These are phyloP conservation scores for Hemisphaericaspora nanyangensis DNA, from an alignment of 805 yeast species.

Conservation along the genomic window DNA sequence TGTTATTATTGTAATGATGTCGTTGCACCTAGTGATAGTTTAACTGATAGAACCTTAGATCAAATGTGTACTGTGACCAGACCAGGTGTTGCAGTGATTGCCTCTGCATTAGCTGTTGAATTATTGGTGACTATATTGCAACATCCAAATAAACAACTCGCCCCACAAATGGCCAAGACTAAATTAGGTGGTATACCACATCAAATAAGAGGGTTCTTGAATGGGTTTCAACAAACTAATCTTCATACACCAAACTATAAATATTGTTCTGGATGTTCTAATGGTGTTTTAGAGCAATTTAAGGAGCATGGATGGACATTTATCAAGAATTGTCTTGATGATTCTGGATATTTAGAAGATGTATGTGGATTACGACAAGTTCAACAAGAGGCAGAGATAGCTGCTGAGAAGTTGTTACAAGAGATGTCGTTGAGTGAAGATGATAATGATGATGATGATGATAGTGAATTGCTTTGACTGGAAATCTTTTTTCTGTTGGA, in stretches of 20 bases:
- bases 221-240: conserved; percentile 58
- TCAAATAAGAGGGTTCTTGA: conserved; percentile 85
- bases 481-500: too few relatives aligned
- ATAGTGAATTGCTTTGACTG: conserved; percentile 5
- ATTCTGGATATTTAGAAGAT: conserved; percentile 64
- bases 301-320: conserved; percentile 70
- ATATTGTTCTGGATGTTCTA: conserved; percentile 86
- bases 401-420: conserved; percentile 26
- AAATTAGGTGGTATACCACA: conserved; percentile 76
- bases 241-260: conserved; percentile 69
- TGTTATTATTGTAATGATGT: conserved; percentile 97
- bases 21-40: conserved; percentile 86
- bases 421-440: conserved; percentile 25
- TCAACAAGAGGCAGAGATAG: conserved; percentile 65
- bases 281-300: conserved; percentile 50
- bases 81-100: conserved; percentile 91
- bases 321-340: conserved; percentile 64
- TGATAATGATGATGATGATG: conserved; percentile 9
- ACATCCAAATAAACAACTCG: conserved; percentile 49
- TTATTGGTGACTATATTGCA: conserved; percentile 71
- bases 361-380: conserved; percentile 75
- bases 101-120: conserved; percentile 85
- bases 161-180: conserved; percentile 27
- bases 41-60: conserved; percentile 85
- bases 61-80: conserved; percentile 99